Conservation (phyloP, 257 asterid species). For the Fraxinus americana region DNA sequence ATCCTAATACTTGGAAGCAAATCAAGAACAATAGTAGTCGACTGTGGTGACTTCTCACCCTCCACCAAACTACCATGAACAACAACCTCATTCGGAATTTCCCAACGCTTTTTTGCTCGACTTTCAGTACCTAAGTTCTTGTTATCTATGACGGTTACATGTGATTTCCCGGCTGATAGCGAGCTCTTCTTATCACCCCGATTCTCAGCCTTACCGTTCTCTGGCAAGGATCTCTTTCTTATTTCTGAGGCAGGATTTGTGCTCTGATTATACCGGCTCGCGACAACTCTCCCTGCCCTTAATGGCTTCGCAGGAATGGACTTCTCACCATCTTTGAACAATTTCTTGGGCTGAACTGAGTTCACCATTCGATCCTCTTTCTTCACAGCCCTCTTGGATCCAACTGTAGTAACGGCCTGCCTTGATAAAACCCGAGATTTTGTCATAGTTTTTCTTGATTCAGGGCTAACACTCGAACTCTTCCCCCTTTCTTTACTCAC, state of each 20-base stretch:
- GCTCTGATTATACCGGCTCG: no score
- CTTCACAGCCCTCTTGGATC: conserved; percentile 56
- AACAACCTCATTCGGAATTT: conserved; percentile 70
- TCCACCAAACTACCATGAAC: conserved; percentile 59
- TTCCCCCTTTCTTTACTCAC: conserved; percentile 38
- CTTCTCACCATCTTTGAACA: conserved; percentile 72
- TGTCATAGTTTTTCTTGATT: conserved; percentile 42
- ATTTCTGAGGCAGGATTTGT: no score
- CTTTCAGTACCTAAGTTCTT: conserved; percentile 43
- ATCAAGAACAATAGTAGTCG: conserved; percentile 39
- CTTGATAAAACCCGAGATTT: conserved; percentile 47
- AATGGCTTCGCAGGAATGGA: conserved; percentile 47
- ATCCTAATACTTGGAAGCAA: conserved; percentile 71
- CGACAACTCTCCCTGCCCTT: no score
- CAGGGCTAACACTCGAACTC: conserved; percentile 55
- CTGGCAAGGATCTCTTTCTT: conserved; percentile 59
- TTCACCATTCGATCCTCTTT: conserved; percentile 52
- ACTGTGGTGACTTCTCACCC: conserved; percentile 39
- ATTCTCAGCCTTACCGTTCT: conserved; percentile 53
- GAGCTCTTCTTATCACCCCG: conserved; percentile 70
- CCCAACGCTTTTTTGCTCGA: conserved; percentile 83
- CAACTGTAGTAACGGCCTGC: conserved; percentile 74
- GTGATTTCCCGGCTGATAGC: conserved; percentile 46
- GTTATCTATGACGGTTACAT: conserved; percentile 6
- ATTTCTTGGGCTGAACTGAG: conserved; percentile 78